Evolutionary conservation across 495 filamentous ascomycete species (phyloP).

Genomic region (Pyrenula massariospora): DNA sequence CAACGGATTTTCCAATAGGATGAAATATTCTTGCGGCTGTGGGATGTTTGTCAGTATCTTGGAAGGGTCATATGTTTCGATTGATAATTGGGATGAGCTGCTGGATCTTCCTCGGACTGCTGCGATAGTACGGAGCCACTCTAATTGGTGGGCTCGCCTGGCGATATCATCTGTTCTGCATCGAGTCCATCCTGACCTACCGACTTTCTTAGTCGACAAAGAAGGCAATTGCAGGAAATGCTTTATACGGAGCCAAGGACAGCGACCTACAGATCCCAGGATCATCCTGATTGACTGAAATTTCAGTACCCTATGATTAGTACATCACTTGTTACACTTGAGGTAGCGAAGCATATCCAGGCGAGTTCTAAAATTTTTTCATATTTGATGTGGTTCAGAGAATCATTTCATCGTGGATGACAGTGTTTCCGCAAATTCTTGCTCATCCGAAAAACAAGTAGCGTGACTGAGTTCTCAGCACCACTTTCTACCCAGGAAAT

Average conservation of each 20-base stretch:
- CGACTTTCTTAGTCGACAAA: neutral
- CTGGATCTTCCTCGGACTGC: constrained; percentile 6
- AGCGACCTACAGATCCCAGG: neutral
- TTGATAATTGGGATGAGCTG: constrained; percentile 15
- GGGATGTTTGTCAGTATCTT: neutral
- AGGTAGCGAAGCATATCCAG: too few relatives aligned
- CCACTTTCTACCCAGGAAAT: too few relatives aligned
- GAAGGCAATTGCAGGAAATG: neutral
- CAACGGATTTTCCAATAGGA: neutral
- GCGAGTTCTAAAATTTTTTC: too few relatives aligned
- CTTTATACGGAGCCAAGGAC: neutral
- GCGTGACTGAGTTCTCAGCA: too few relatives aligned
- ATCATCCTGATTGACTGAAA: neutral
- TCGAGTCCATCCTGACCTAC: neutral
- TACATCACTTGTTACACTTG: too few relatives aligned
- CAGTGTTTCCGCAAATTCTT: too few relatives aligned
- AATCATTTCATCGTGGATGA: too few relatives aligned
- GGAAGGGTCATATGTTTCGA: constrained; percentile 1
- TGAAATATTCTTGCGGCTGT: neutral
- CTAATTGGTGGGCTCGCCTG: constrained; percentile 7
- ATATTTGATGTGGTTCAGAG: too few relatives aligned
- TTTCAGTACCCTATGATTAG: too few relatives aligned
- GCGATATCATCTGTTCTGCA: neutral
- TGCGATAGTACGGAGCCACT: constrained; percentile 6
- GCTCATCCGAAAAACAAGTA: too few relatives aligned